These are phyloP conservation scores for Zancudomyces culisetae DNA, from an alignment of 371 early-diverging fungal genomes.

Conservation along the genomic window DNA sequence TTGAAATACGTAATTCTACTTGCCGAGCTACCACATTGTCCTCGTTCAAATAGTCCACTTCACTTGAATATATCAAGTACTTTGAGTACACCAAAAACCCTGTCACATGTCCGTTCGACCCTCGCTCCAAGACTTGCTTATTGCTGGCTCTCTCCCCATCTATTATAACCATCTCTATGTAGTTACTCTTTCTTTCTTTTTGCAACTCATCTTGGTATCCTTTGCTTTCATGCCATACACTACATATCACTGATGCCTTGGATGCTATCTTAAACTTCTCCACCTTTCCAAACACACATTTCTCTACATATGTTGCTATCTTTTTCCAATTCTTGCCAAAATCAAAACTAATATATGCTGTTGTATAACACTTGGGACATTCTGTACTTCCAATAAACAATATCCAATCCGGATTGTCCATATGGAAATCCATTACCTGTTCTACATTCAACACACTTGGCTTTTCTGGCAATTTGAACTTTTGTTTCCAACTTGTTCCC, in stretches of 20 bases:
- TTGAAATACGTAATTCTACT: constrained; percentile 41
- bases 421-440: constrained; percentile 61
- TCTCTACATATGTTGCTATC: constrained; percentile 61
- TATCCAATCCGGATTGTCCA: constrained; percentile 57
- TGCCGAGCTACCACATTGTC: constrained; percentile 9
- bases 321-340: constrained; percentile 51
- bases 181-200: constrained; percentile 8
- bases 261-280: constrained; percentile 32
- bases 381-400: constrained; percentile 43
- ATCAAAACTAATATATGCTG: constrained; percentile 43
- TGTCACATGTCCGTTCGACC: constrained; percentile 9
- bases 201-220: constrained; percentile 25
- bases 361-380: constrained; percentile 34
- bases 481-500: constrained; percentile 36
- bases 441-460: constrained; percentile 36
- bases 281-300: constrained; percentile 70
- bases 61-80: constrained; percentile 12
- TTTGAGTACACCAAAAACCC: constrained; percentile 12
- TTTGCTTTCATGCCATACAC: constrained; percentile 34
- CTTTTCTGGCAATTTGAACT: constrained; percentile 31
- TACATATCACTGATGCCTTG: constrained; percentile 50
- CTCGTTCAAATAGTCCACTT: constrained; percentile 17
- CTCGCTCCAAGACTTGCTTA: constrained; percentile 5
- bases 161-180: constrained; percentile 14
- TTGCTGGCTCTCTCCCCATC: constrained; percentile 2